Percentiles rank a stretch among this genome's conserved stretches.
phyloP scores from a whole-genome alignment of 208 protist species.

The Crithidia fasciculata region DNA sequence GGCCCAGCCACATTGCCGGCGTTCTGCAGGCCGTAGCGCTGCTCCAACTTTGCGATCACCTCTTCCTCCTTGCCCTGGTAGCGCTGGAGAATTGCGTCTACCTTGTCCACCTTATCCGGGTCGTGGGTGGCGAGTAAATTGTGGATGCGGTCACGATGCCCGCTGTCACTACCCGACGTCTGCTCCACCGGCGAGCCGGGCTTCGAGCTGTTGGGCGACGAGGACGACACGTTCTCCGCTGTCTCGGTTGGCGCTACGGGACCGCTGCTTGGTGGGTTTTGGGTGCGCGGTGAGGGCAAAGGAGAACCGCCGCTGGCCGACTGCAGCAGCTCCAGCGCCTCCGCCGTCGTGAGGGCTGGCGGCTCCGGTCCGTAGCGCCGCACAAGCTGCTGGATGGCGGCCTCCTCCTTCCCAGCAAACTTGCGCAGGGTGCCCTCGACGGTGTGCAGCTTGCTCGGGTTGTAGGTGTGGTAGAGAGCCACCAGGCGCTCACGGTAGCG shows the following conservation, averaged over 20 bases:
- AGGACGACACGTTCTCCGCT: neutral
- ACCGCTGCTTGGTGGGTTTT: neutral
- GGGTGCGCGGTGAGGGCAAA: slow-evolving; percentile 9
- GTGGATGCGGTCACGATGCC: slow-evolving; percentile 33
- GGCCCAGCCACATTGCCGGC: neutral
- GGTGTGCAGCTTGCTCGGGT: slow-evolving; percentile 50
- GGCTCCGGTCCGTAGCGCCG: slow-evolving; percentile 65
- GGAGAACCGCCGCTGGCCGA: neutral
- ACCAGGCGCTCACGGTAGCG: slow-evolving; percentile 56
- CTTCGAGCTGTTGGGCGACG: neutral
- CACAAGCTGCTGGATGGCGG: slow-evolving; percentile 51
- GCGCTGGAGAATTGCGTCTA: slow-evolving; percentile 38
- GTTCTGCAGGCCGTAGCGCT: slow-evolving; percentile 34
- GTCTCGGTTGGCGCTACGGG: neutral
- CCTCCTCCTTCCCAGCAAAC: slow-evolving; percentile 63
- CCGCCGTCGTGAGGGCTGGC: slow-evolving; percentile 11
- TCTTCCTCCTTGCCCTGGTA: slow-evolving; percentile 49
- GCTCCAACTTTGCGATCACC: slow-evolving; percentile 42
- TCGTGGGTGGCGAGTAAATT: slow-evolving; percentile 42
- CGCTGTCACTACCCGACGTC: neutral
- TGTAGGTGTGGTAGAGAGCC: slow-evolving; percentile 57
- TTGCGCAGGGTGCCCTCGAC: slow-evolving; percentile 51
- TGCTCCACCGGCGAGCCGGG: slow-evolving; percentile 1
- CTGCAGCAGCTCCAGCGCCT: slow-evolving; percentile 11
- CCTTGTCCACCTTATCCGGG: slow-evolving; percentile 39